Conservation (phyloP, 768 basidiomycete genomes). For the Piloderma croceum region DNA sequence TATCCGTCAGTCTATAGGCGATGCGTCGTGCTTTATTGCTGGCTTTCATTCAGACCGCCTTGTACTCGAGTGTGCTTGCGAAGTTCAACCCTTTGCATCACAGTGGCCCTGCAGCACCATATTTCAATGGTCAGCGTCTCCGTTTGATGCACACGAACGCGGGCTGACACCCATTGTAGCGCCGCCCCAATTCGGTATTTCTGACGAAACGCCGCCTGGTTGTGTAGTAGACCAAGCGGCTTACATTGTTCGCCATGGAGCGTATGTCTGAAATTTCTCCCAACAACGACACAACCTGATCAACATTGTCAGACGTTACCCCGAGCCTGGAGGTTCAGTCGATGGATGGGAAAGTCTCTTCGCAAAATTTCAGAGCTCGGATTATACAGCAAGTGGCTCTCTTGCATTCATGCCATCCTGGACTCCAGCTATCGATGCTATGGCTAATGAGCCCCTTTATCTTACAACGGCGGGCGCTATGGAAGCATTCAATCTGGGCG, state of each 20-base stretch:
- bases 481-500: constrained; percentile 38
- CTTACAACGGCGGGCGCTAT: constrained; percentile 34
- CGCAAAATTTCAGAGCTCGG: constrained; percentile 35
- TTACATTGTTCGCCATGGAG: constrained; percentile 39
- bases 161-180: no score
- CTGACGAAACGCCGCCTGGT: constrained; percentile 27
- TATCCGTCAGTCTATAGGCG: no score
- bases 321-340: constrained; percentile 34
- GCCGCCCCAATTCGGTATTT: constrained; percentile 32
- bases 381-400: constrained; percentile 33
- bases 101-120: constrained; percentile 38
- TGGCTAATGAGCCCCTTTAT: constrained; percentile 33
- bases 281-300: not conserved
- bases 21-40: no score
- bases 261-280: constrained; percentile 21
- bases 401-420: constrained; percentile 37
- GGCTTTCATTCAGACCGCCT: no score
- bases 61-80: no score
- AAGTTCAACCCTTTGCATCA: constrained; percentile 36
- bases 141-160: no score
- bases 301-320: constrained; percentile 29
- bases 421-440: constrained; percentile 36
- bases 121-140: no score
- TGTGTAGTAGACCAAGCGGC: constrained; percentile 41
- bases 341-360: constrained; percentile 36